These are phyloP conservation scores for Jaenimonas drosophilae DNA, from an alignment of 208 protist genomes.

Conservation along the genomic window DNA sequence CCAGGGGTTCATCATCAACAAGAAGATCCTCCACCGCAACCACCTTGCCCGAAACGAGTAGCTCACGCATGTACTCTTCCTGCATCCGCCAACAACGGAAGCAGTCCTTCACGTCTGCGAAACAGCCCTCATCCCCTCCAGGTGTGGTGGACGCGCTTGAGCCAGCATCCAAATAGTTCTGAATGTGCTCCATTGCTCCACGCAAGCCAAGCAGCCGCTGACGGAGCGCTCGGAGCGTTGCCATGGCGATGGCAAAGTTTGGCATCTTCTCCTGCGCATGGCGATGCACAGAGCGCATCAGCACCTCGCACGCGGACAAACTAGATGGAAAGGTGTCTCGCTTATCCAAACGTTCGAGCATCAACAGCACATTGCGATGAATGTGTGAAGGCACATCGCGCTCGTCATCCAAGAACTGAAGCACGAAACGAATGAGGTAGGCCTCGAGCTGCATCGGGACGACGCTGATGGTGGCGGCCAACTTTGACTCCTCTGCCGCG, in stretches of 20 bases:
- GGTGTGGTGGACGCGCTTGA: no score
- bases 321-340: slow-evolving; percentile 31
- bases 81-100: no score
- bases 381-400: slow-evolving; percentile 38
- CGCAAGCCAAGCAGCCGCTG: slow-evolving; percentile 11
- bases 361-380: slow-evolving; percentile 51
- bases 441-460: slow-evolving; percentile 51
- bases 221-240: slow-evolving; percentile 47
- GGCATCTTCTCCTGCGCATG: slow-evolving; percentile 45
- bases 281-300: slow-evolving; percentile 37
- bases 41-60: no score
- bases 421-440: slow-evolving; percentile 32
- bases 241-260: slow-evolving; percentile 59
- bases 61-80: no score
- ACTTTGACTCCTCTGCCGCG: no score
- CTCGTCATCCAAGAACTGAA: slow-evolving; percentile 37
- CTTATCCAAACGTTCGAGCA: slow-evolving; percentile 61
- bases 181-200: slow-evolving; percentile 1
- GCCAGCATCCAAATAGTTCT: slow-evolving; percentile 3
- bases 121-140: no score
- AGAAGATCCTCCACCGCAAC: no score
- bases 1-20: no score
- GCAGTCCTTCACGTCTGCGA: no score
- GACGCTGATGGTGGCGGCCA: slow-evolving; percentile 9
- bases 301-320: slow-evolving; percentile 27